Evolutionary conservation across 768 basidiomycete species (phyloP), one percentile per base, ranked within the genome.

Genomic region (Boletus pseudopeckii): DNA sequence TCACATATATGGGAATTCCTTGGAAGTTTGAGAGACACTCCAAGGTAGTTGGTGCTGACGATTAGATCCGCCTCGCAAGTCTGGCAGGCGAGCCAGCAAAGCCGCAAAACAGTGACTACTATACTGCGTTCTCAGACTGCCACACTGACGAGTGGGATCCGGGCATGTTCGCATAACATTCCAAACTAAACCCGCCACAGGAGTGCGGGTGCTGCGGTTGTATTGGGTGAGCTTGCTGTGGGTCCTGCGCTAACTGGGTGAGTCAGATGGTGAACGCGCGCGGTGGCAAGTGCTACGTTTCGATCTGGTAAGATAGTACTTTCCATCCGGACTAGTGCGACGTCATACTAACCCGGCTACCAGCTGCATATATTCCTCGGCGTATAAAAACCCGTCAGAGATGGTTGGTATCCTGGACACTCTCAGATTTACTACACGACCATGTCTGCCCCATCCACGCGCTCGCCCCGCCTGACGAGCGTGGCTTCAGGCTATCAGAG

Each of bases 401-500:
- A 28, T 18, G 37, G 44, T 52, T 61, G 45, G 55, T 32, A 53
- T 55, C 40, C 52, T n/a, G 18, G 14, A 24, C 38, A 26, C 45
- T 24, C 47, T 24, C 47, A 41, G 13, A 48, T 50, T 44, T 14
- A 7, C 20, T 41, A 17, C 44, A 40, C 6, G 48, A 42, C 50
- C 15, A 50, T 41, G 52, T 46, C 64, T 40, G n/a, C 38, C 8
- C 44, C 57, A 15, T 38, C 48, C 41, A 38, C 33, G n/a, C 50
- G 52, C 45, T 56, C 55, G 41, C 57, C 63, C 37, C 60, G 60
- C 46, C 49, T 51, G 17, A 13, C 48, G 26, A 53, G 49, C 37
- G 15, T 13, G 5, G 32, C 49, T 54, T 56, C 54, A 26, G 24
- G 24, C 14, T 45, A 40, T 45, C 55, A 64, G 24, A 52, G 13